Evolutionary conservation across 805 yeast species (phyloP), one percentile per base, ranked within the genome.

Genomic region (Nakazawaea peltata): DNA sequence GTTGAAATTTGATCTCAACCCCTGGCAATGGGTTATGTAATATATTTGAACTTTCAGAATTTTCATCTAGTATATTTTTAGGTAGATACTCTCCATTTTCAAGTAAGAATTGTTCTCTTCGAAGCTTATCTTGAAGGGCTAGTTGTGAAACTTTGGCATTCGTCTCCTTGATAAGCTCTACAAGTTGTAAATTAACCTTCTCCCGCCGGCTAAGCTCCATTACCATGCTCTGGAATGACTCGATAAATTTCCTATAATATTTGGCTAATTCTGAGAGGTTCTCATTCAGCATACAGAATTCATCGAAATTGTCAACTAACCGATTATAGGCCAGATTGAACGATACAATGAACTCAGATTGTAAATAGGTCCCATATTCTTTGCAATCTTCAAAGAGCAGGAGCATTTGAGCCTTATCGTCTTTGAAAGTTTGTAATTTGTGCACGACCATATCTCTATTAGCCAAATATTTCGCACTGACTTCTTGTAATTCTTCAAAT

Each of bases 61-160:
- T 28, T 27, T 32, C 35, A 31, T 47, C 53, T 9, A 56, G 39
- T 25, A 59, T 46, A 35, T 56, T 52, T 26, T 48, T 52, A 1
- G 88, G 88, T 11, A 80, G 54, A 42, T 53, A 79, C 27, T 68
- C 69, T 0, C 78, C 80, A 52, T 76, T 63, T 4, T 55, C 49
- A 2, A 49, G 43, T 30, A 74, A 42, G 43, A 80, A 80, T 9
- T 47, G 36, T 14, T 57, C 46, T 27, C 83, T 57, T 10, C 53
- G 48, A 1, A 47, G 49, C 25, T 52, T 48, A 41, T 80, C 87
- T 2, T 66, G 63, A 4, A 51, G 47, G 33, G 65, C 61, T 4
- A 73, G 44, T 4, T 48, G 36, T 12, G 56, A 44, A 12, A 79
- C 47, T 30, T 62, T 58, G 0, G 44, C 30, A 32, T 66, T 56